Conservation (phyloP, 2,329 filamentous ascomycete genomes). For the Lomentospora prolificans region DNA sequence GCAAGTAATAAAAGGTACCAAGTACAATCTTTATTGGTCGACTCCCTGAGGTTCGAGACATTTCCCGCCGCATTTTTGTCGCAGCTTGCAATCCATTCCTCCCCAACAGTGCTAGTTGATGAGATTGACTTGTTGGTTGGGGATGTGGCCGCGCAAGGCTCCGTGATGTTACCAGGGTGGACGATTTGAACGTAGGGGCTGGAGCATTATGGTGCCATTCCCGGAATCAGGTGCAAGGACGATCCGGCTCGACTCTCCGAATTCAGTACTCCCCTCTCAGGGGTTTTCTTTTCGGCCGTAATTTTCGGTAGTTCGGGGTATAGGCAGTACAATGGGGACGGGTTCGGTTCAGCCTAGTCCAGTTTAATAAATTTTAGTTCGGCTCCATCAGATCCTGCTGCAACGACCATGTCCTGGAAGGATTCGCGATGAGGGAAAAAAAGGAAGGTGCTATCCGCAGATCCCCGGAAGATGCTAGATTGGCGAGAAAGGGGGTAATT, state of each 20-base stretch:
- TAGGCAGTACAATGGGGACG: neutral
- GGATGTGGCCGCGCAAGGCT: no score
- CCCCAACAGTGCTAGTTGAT: no score
- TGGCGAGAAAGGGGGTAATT: neutral
- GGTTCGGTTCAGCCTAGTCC: neutral
- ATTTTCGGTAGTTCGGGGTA: neutral
- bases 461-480: neutral
- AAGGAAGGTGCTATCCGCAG: neutral
- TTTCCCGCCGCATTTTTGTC: no score
- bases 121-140: no score
- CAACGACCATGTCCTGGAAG: neutral
- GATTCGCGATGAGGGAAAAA: neutral
- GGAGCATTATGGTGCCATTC: no score
- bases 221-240: no score
- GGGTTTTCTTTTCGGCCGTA: neutral
- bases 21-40: no score
- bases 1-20: no score
- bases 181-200: no score
- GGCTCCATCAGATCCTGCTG: neutral
- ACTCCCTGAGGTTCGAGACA: no score
- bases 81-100: no score
- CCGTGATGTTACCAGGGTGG: no score
- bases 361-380: neutral
- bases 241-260: neutral
- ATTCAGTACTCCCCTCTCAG: neutral